Percentiles rank a stretch among this genome's conserved stretches.
Conservation (phyloP, 139 green algal genomes). For the Coelastrella sp. region DNA sequence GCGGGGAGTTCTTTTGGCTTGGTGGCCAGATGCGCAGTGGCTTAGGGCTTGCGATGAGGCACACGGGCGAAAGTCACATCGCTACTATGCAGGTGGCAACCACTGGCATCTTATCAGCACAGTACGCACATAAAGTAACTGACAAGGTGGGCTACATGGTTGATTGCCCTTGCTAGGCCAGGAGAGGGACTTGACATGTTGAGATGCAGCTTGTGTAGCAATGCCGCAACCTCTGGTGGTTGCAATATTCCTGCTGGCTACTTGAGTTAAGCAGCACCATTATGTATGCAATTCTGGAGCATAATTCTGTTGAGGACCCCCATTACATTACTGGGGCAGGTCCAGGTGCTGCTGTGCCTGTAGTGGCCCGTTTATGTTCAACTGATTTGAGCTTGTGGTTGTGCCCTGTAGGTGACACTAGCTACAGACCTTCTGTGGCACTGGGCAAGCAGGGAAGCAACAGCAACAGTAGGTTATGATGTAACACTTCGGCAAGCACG, state of each 20-base stretch:
- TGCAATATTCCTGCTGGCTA: no score
- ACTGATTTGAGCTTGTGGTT: neutral
- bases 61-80: constrained; percentile 81
- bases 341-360: no score
- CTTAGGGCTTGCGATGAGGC: constrained; percentile 82
- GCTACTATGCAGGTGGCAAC: constrained; percentile 91
- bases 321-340: no score
- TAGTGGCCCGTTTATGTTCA: neutral
- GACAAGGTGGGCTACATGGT: constrained; percentile 84
- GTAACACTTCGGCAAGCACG: constrained; percentile 91
- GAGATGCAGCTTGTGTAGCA: no score
- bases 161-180: neutral
- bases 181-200: no score
- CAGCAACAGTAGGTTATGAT: constrained; percentile 96
- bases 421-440: constrained; percentile 97
- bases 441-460: constrained; percentile 88
- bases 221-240: no score
- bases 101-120: constrained; percentile 92
- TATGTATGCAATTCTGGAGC: no score
- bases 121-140: constrained; percentile 93
- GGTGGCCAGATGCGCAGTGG: constrained; percentile 85
- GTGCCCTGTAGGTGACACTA: constrained; percentile 75
- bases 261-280: no score
- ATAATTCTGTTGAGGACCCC: no score
- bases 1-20: constrained; percentile 96